Percentiles rank a stretch among this genome's conserved stretches.
phyloP scores from a whole-genome alignment of 2,329 filamentous ascomycete species.

The Colletotrichum echinochloae region DNA sequence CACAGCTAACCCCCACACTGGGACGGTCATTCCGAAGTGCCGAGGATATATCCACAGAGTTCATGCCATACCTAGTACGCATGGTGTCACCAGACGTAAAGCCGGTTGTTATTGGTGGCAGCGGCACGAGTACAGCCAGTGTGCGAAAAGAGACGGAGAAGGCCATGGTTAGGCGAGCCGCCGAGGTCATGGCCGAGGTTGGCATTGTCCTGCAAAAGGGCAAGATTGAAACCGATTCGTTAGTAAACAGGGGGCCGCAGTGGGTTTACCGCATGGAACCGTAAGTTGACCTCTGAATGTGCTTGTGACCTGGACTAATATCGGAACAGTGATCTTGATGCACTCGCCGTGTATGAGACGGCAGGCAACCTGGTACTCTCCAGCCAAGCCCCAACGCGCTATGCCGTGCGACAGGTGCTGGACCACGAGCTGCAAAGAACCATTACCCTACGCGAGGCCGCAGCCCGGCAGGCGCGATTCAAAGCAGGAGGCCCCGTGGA shows the following conservation, averaged over 20 bases:
- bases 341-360: constrained; percentile 80
- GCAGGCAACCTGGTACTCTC: constrained; percentile 64
- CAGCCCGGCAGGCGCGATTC: constrained; percentile 74
- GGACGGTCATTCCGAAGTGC: constrained; percentile 82
- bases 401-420: constrained; percentile 91
- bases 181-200: constrained; percentile 84
- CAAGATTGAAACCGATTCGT: constrained; percentile 77
- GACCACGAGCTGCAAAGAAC: constrained; percentile 90
- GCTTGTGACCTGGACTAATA: constrained; percentile 24
- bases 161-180: constrained; percentile 81
- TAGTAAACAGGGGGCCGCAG: constrained; percentile 68
- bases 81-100: constrained; percentile 92
- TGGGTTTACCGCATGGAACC: constrained; percentile 97
- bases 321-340: constrained; percentile 75
- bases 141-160: constrained; percentile 91
- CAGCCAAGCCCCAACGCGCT: constrained; percentile 81
- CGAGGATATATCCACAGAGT: constrained; percentile 82
- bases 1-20: constrained; percentile 77
- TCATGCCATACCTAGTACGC: constrained; percentile 85
- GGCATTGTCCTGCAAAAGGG: constrained; percentile 85
- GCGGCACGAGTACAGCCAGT: constrained; percentile 78
- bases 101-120: constrained; percentile 84
- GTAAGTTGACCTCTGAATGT: constrained; percentile 62
- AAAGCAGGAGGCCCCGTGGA: constrained; percentile 53
- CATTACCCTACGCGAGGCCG: constrained; percentile 73